These are phyloP conservation scores for Alloteropsis angusta DNA, from an alignment of 202 grass and related monocot genomes.

Conservation along the genomic window DNA sequence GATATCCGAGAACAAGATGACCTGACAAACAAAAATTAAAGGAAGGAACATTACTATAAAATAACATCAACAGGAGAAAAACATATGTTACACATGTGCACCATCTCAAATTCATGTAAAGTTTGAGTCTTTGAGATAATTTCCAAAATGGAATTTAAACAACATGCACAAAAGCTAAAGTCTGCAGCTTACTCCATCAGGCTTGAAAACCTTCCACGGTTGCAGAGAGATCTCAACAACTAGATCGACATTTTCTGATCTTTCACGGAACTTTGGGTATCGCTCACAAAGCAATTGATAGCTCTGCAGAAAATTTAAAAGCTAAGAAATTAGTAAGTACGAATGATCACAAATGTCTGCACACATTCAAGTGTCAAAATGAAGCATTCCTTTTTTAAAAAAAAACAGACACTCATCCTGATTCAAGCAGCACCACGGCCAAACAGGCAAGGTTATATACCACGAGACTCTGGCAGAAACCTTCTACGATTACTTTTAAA, in stretches of 20 bases:
- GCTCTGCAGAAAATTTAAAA: conserved; percentile 50
- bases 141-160: conserved; percentile 8
- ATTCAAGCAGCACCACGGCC: neutral
- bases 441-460: neutral
- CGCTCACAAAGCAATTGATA: conserved; percentile 79
- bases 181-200: conserved; percentile 71
- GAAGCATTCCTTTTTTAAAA: neutral
- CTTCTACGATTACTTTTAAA: neutral
- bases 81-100: neutral
- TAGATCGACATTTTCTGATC: conserved; percentile 94
- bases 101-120: conserved; percentile 2
- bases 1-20: conserved; percentile 96
- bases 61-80: conserved; percentile 11
- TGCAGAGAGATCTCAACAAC: conserved; percentile 98
- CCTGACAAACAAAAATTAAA: conserved; percentile 38
- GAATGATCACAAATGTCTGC: neutral
- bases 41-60: neutral
- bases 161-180: conserved; percentile 25
- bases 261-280: conserved; percentile 91
- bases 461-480: neutral
- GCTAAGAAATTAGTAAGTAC: neutral
- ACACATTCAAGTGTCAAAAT: neutral
- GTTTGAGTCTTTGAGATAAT: conserved; percentile 23
- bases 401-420: neutral
- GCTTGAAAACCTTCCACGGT: conserved; percentile 97